Evolutionary conservation across 2,329 filamentous ascomycete species (phyloP), one percentile per base, ranked within the genome.

Genomic region (Fusarium musae): DNA sequence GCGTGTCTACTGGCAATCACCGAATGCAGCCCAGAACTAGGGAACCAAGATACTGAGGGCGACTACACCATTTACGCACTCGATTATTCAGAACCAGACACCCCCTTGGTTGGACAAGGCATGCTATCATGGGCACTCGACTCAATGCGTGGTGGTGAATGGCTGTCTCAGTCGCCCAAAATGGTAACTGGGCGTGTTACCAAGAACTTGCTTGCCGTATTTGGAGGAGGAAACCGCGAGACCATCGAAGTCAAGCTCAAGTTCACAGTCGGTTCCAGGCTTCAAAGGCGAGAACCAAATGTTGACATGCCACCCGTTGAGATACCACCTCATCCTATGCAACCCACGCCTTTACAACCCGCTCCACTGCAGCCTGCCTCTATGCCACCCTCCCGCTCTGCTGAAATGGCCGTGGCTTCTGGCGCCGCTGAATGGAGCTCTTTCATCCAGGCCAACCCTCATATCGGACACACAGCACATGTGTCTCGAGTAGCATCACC

Each of bases 1-100:
- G 92, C 92, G 70, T 98, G 96, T 82, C 90, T 98, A 50, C 91
- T 96, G 80, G 93, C 95, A 63, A 92, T 99, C 67, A 85, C 86
- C 30, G 85, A 90, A 63, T 89, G 87, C 84, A 98, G 96, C 80
- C 96, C 96, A 42, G 96, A 99, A 83, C 88, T 99, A 50, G 77
- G 78, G 13, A 89, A 79, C 86, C 92, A 85, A 80, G 92, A 83
- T 84, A 84, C 89, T 82, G 95, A 99, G 84, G 84, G 89, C 82
- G 95, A 99, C 84, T 99, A 96, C 83, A 96, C 95, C n/a, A 91
- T 99, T 63, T 99, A 99, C 83, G 95, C 96, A 36, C 94, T 94
- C 84, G 96, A 99, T 82, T 98, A 96, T 82, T 98, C 96, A 17
- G 96, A 99, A 83, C 93, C 93, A 73, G 95, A 98, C 79, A 94